These are phyloP conservation scores for Inga leiocalycina DNA, from an alignment of 306 rosid species.

Conservation along the genomic window DNA sequence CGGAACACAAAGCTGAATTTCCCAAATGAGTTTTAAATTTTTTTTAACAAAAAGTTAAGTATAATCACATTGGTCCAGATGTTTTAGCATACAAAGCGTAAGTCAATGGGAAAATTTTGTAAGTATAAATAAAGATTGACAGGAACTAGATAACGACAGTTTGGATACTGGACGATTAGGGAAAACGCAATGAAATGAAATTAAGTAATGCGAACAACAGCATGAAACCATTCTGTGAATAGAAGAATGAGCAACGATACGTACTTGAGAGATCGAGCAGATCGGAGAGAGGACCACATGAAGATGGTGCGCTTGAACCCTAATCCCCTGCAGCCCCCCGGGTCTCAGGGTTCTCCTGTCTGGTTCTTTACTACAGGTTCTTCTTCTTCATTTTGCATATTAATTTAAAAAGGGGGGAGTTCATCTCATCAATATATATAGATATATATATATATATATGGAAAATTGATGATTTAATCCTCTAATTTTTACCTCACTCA, in stretches of 20 bases:
- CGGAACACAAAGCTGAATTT: neutral
- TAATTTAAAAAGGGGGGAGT: too few species aligned
- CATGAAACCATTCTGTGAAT: neutral
- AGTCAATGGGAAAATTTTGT: neutral
- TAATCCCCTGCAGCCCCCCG: neutral
- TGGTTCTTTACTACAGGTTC: too few species aligned
- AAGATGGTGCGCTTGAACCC: neutral
- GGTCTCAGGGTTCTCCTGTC: neutral
- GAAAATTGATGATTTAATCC: too few species aligned
- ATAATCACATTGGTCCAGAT: too few species aligned
- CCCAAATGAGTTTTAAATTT: neutral
- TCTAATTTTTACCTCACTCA: too few species aligned
- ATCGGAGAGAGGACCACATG: conserved; percentile 22
- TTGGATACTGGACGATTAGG: neutral
- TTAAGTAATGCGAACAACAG: neutral
- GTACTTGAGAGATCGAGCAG: conserved; percentile 13
- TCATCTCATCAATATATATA: too few species aligned
- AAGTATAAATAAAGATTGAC: neutral
- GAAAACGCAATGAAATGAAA: neutral
- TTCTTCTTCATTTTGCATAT: too few species aligned
- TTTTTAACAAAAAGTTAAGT: neutral
- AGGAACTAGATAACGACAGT: neutral
- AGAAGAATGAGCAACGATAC: neutral
- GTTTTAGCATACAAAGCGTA: neutral
- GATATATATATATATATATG: too few species aligned